phyloP scores from a whole-genome alignment of 2,329 filamentous ascomycete genomes.

The Hyphodiscus sp. region DNA sequence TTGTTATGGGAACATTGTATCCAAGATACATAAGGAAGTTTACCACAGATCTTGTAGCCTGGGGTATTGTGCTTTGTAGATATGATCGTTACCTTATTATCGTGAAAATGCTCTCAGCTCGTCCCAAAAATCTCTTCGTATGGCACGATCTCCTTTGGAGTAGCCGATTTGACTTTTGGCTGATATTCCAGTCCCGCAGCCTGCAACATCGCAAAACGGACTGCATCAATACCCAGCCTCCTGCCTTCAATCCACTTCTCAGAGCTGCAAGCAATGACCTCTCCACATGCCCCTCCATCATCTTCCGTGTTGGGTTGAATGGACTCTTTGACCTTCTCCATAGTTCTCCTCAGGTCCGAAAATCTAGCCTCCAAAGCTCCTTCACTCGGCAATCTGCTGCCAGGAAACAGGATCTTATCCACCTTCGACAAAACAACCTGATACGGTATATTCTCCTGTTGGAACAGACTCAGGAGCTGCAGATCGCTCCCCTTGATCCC shows the following conservation, averaged over 20 bases:
- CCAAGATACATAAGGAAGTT: too few relatives aligned
- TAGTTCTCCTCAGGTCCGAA: constrained; percentile 33
- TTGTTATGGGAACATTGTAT: too few relatives aligned
- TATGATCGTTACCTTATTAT: too few relatives aligned
- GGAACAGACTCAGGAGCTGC: constrained; percentile 49
- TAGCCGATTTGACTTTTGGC: constrained; percentile 32
- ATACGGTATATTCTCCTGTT: constrained; percentile 50
- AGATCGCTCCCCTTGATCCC: constrained; percentile 56
- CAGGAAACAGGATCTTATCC: constrained; percentile 45
- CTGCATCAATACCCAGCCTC: constrained; percentile 51
- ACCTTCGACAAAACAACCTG: constrained; percentile 63
- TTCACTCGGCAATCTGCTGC: constrained; percentile 28
- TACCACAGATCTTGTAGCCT: too few relatives aligned
- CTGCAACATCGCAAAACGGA: constrained; percentile 58
- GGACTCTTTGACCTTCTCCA: constrained; percentile 33
- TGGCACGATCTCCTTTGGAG: constrained; percentile 26
- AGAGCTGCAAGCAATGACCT: constrained; percentile 53
- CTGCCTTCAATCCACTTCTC: constrained; percentile 41
- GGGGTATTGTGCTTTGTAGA: too few relatives aligned
- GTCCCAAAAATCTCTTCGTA: constrained; percentile 21
- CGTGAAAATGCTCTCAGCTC: too few relatives aligned
- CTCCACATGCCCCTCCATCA: constrained; percentile 42
- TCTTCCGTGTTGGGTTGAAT: constrained; percentile 37
- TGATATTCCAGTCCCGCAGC: constrained; percentile 49
- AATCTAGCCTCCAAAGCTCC: constrained; percentile 29